Percentiles rank a stretch among this genome's conserved stretches.
Conservation (phyloP, 2,329 filamentous ascomycete species). For the Penicillium sp. region DNA sequence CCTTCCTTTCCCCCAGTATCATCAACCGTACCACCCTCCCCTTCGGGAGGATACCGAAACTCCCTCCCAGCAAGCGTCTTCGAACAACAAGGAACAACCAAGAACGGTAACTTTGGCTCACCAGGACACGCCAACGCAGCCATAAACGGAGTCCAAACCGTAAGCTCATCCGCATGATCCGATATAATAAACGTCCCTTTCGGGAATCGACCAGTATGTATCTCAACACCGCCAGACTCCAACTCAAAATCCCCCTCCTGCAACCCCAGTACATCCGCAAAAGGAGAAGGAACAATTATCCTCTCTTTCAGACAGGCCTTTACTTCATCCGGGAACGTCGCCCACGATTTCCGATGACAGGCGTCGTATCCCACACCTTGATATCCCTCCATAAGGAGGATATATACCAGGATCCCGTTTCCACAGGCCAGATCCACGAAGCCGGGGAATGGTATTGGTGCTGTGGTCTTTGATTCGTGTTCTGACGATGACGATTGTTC, state of each 20-base stretch:
- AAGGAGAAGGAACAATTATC: conserved; percentile 57
- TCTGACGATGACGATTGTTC: conserved; percentile 11
- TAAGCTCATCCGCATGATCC: conserved; percentile 95
- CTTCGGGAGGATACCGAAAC: conserved; percentile 55
- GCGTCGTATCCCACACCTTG: conserved; percentile 89
- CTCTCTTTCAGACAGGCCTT: conserved; percentile 54
- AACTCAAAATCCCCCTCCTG: neutral
- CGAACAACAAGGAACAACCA: conserved; percentile 94
- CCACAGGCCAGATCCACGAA: conserved; percentile 97
- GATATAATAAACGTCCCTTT: conserved; percentile 84
- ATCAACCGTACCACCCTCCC: conserved; percentile 41
- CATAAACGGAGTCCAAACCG: conserved; percentile 89
- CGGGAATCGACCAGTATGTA: conserved; percentile 61
- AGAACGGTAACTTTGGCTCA: conserved; percentile 73
- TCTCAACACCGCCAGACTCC: conserved; percentile 20
- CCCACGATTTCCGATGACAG: conserved; percentile 79
- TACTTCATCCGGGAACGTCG: conserved; percentile 57
- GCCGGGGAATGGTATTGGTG: conserved; percentile 61
- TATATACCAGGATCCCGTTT: conserved; percentile 83
- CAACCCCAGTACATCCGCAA: conserved; percentile 30
- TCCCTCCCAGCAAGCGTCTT: conserved; percentile 73
- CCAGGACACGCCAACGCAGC: conserved; percentile 55
- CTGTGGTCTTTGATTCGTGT: conserved; percentile 15
- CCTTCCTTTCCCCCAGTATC: neutral
- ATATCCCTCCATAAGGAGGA: conserved; percentile 78